Conservation (phyloP, 1,284 basidiomycete genomes). For the Inonotus obliquus region DNA sequence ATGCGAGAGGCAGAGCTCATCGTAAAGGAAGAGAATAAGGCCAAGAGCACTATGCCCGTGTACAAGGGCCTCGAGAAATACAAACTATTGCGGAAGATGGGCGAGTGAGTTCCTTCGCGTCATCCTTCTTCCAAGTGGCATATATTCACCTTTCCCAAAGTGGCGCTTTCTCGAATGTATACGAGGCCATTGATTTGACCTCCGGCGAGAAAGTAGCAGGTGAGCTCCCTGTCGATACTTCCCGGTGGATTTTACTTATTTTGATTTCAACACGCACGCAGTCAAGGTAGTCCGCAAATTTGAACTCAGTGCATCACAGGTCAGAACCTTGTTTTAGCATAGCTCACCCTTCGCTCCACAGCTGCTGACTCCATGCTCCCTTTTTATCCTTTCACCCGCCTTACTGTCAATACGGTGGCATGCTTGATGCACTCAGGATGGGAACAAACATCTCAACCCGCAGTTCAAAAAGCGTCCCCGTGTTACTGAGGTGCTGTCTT, state of each 20-base stretch:
- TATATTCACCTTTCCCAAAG: conserved; percentile 34
- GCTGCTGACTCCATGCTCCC: conserved; percentile 21
- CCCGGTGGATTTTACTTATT: neutral
- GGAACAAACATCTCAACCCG: conserved; percentile 87
- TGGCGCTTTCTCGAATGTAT: conserved; percentile 98
- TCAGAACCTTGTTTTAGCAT: conserved; percentile 44
- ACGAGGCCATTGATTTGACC: conserved; percentile 82
- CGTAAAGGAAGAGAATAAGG: conserved; percentile 73
- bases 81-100: conserved; percentile 87
- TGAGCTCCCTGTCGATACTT: conserved; percentile 31
- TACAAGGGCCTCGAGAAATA: conserved; percentile 86
- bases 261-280: conserved; percentile 27
- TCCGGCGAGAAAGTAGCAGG: conserved; percentile 85
- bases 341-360: conserved; percentile 22
- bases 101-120: conserved; percentile 64
- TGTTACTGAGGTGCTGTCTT: conserved; percentile 82
- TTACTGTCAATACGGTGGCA: conserved; percentile 23
- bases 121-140: conserved; percentile 21
- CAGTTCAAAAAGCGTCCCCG: conserved; percentile 95
- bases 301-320: conserved; percentile 93
- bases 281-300: conserved; percentile 98
- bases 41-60: conserved; percentile 72
- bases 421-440: conserved; percentile 50
- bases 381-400: conserved; percentile 26
- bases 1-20: conserved; percentile 68